These are phyloP conservation scores for Alternaria hordeiaustralica DNA, from an alignment of 2,329 filamentous ascomycete species.

Conservation along the genomic window DNA sequence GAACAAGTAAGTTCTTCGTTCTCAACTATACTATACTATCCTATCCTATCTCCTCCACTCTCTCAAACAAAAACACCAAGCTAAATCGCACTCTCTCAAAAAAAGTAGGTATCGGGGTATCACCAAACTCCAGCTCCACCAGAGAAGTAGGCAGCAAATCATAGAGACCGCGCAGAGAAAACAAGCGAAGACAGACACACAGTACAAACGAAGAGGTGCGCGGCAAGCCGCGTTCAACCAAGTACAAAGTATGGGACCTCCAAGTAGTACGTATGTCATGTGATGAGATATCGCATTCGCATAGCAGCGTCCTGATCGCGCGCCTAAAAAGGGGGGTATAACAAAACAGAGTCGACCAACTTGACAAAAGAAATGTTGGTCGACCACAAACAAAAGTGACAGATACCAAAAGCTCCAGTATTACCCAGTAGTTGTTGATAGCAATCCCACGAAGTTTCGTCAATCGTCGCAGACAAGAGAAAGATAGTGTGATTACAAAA, in stretches of 20 bases:
- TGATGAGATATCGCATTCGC: neutral
- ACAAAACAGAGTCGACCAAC: neutral
- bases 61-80: neutral
- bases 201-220: neutral
- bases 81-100: neutral
- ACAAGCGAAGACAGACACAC: slow-evolving; percentile 2
- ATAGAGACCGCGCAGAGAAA: neutral
- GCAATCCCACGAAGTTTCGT: slow-evolving; percentile 20
- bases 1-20: neutral
- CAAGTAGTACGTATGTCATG: neutral
- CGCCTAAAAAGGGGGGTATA: slow-evolving; percentile 3
- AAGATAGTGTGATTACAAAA: slow-evolving; percentile 34
- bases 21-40: neutral
- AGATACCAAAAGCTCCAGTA: neutral
- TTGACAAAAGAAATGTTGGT: slow-evolving; percentile 5
- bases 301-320: slow-evolving; percentile 24
- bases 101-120: slow-evolving; percentile 40
- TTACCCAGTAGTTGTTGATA: slow-evolving; percentile 4
- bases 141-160: slow-evolving; percentile 33
- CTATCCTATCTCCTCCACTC: neutral
- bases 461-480: slow-evolving; percentile 40
- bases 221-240: slow-evolving; percentile 4
- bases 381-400: neutral
- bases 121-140: slow-evolving; percentile 52
- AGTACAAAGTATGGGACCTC: neutral